phyloP scores from a whole-genome alignment of 2,329 filamentous ascomycete genomes.

The Elsinoe australis region DNA sequence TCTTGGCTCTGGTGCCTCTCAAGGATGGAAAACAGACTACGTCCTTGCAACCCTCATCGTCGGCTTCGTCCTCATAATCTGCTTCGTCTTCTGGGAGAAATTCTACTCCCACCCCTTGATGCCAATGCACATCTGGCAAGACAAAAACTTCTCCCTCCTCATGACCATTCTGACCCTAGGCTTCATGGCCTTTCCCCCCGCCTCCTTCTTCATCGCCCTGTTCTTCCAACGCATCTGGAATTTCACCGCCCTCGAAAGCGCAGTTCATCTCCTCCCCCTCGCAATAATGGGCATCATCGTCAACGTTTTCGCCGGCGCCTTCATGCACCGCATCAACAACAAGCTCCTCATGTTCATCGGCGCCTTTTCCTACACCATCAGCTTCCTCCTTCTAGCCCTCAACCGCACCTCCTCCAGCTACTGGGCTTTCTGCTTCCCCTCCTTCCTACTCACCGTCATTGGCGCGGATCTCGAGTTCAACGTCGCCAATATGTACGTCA shows the following conservation, averaged over 20 bases:
- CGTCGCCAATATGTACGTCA: slow-evolving; percentile 65
- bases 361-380: slow-evolving; percentile 37
- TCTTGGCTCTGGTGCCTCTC: slow-evolving; percentile 46
- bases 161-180: slow-evolving; percentile 52
- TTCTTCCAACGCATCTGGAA: slow-evolving; percentile 54
- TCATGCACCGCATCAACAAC: slow-evolving; percentile 59
- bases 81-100: slow-evolving; percentile 57
- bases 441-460: slow-evolving; percentile 52
- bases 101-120: slow-evolving; percentile 40
- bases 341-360: slow-evolving; percentile 53
- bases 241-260: slow-evolving; percentile 51
- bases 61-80: slow-evolving; percentile 48
- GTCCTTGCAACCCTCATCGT: slow-evolving; percentile 56
- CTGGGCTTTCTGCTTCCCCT: slow-evolving; percentile 59
- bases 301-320: slow-evolving; percentile 54
- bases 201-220: slow-evolving; percentile 56
- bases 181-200: slow-evolving; percentile 55
- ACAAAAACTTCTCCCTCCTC: slow-evolving; percentile 57
- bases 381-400: slow-evolving; percentile 50
- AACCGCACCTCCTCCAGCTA: slow-evolving; percentile 50
- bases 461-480: slow-evolving; percentile 65
- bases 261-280: slow-evolving; percentile 58
- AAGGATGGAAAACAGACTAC: slow-evolving; percentile 56
- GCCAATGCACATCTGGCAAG: slow-evolving; percentile 52
- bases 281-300: slow-evolving; percentile 55